Conservation (phyloP, 1,139 yeast genomes). For the Candida buenavistaensis region DNA sequence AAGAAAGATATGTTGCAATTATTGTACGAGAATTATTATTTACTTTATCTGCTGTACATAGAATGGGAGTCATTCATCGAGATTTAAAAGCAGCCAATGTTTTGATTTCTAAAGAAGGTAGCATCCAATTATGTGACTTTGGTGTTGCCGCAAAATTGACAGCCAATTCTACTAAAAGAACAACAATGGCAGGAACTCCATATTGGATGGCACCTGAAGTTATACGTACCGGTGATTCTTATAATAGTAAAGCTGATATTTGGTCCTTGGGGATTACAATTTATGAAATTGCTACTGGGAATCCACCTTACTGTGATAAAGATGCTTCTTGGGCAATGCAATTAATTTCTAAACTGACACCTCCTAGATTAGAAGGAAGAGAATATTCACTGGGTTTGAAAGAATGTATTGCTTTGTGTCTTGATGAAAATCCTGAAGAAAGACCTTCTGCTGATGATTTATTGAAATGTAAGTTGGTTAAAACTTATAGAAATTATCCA, state of each 20-base stretch:
- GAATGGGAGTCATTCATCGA: constrained; percentile 88
- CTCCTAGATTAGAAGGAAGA: constrained; percentile 91
- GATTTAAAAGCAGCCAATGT: constrained; percentile 97
- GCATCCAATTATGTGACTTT: constrained; percentile 90
- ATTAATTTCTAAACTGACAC: constrained; percentile 86
- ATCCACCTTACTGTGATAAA: constrained; percentile 95
- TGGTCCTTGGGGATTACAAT: constrained; percentile 95
- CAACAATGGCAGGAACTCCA: constrained; percentile 98
- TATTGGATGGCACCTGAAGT: constrained; percentile 99
- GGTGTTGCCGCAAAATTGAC: constrained; percentile 96
- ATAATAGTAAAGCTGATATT: constrained; percentile 84
- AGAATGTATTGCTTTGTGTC: constrained; percentile 86
- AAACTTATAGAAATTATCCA: constrained; percentile 57
- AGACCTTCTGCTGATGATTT: constrained; percentile 87
- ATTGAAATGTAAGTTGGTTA: constrained; percentile 69
- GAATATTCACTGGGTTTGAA: constrained; percentile 74
- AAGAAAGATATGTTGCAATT: constrained; percentile 79
- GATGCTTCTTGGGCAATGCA: constrained; percentile 96
- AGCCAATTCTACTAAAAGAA: constrained; percentile 73
- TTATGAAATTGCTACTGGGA: constrained; percentile 94
- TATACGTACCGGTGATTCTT: constrained; percentile 86
- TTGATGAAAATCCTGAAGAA: constrained; percentile 91
- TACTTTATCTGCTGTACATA: constrained; percentile 82
- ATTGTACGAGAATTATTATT: constrained; percentile 76
- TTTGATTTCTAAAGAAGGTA: constrained; percentile 84